Percentiles rank a stretch among this genome's conserved stretches.
Conservation (phyloP, 345 rosid genomes). For the Salix udensis region DNA sequence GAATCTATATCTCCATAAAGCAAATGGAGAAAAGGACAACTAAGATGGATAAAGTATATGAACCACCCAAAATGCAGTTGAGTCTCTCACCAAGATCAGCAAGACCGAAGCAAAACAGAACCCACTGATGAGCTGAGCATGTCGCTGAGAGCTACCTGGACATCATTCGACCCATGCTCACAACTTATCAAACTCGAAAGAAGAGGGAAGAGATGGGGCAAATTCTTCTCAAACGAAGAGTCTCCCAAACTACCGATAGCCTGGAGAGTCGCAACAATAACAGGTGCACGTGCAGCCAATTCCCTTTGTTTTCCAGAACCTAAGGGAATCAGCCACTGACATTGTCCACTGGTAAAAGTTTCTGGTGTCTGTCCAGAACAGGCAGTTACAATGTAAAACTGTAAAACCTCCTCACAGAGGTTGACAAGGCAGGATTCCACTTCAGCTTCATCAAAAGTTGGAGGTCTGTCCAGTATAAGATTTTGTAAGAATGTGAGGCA, state of each 20-base stretch:
- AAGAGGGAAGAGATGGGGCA: conserved; percentile 67
- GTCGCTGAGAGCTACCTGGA: conserved; percentile 85
- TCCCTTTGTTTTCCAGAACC: conserved; percentile 93
- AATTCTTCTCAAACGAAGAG: conserved; percentile 61
- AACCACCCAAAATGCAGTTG: conserved; percentile 21
- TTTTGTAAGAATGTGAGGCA: conserved; percentile 89
- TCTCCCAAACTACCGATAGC: conserved; percentile 80
- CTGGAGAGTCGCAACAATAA: conserved; percentile 70
- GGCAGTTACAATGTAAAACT: conserved; percentile 60
- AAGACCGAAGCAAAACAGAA: conserved; percentile 66
- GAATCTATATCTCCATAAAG: conserved; percentile 25
- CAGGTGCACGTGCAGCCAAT: conserved; percentile 72
- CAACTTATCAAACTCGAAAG: conserved; percentile 77
- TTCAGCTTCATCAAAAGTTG: conserved; percentile 44
- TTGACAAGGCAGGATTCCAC: conserved; percentile 66
- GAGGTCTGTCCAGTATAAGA: conserved; percentile 57
- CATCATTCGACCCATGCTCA: conserved; percentile 90
- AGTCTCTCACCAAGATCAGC: conserved; percentile 40
- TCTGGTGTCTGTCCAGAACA: conserved; percentile 37
- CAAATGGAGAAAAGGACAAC: conserved; percentile 3
- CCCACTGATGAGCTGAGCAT: conserved; percentile 82
- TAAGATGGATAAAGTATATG: conserved; percentile 19
- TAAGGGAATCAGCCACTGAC: conserved; percentile 67
- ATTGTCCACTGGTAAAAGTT: conserved; percentile 34
- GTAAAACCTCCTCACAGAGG: conserved; percentile 69